Conservation (phyloP, 306 rosid species). For the Luffa aegyptiaca region DNA sequence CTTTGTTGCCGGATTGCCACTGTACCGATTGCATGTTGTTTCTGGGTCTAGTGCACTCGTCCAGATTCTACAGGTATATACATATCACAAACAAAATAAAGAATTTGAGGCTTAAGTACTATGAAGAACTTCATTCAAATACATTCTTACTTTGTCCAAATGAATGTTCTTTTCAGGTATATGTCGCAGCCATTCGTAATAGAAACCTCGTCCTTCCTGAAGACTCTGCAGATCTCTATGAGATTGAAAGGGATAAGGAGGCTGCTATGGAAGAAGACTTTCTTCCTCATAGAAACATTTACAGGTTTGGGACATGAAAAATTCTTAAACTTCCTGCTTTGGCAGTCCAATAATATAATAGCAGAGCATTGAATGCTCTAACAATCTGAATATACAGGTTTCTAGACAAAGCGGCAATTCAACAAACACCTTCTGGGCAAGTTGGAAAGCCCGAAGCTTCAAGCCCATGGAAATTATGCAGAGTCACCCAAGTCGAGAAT, state of each 20-base stretch:
- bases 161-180: constrained; percentile 40
- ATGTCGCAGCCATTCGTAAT: constrained; percentile 69
- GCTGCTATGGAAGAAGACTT: constrained; percentile 46
- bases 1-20: constrained; percentile 55
- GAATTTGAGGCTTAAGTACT: background rate
- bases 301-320: constrained; percentile 28
- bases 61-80: constrained; percentile 54
- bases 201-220: constrained; percentile 63
- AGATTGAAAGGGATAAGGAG: constrained; percentile 55
- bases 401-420: constrained; percentile 85
- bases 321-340: background rate
- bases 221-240: constrained; percentile 54
- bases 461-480: constrained; percentile 73
- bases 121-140: background rate
- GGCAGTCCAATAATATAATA: background rate
- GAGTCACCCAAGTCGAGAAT: constrained; percentile 91
- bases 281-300: constrained; percentile 56
- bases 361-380: background rate
- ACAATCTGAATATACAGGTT: constrained; percentile 31
- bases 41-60: constrained; percentile 43
- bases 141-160: background rate
- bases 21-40: constrained; percentile 48
- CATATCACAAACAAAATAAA: background rate
- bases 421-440: constrained; percentile 13
- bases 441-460: constrained; percentile 15